Conservation (phyloP, 768 basidiomycete genomes). For the Trametes sanguinea region DNA sequence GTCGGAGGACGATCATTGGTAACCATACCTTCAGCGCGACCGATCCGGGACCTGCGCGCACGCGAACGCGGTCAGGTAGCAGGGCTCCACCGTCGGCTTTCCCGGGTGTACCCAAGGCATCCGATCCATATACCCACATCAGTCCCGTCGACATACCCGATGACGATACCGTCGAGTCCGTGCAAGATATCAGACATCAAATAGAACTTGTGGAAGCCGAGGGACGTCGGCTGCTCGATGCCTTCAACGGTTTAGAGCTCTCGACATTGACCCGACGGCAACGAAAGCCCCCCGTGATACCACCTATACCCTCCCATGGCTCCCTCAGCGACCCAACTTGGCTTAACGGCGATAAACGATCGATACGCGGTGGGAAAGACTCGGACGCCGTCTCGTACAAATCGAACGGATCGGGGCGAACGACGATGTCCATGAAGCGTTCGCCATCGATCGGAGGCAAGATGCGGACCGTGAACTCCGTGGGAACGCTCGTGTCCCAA, state of each 20-base stretch:
- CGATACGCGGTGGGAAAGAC: constrained; percentile 25
- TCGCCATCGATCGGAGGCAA: constrained; percentile 26
- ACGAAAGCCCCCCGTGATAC: constrained; percentile 37
- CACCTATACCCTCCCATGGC: constrained; percentile 25
- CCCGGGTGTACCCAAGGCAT: constrained; percentile 19
- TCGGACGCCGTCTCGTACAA: constrained; percentile 31
- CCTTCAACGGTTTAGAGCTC: constrained; percentile 78
- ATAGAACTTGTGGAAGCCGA: constrained; percentile 73
- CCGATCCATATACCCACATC: constrained; percentile 28
- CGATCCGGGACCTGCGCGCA: constrained; percentile 21
- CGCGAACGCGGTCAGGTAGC: constrained; percentile 29
- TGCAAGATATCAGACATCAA: constrained; percentile 63
- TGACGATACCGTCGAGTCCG: constrained; percentile 59
- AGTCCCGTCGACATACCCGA: constrained; percentile 44
- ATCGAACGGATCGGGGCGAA: constrained; percentile 28
- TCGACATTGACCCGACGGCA: constrained; percentile 58
- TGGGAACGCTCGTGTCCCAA: constrained; percentile 11
- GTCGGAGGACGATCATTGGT: constrained; percentile 14
- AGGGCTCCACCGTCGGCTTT: constrained; percentile 39
- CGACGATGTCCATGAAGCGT: constrained; percentile 26
- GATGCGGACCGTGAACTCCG: constrained; percentile 10
- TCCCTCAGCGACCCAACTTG: constrained; percentile 20
- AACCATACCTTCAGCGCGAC: constrained; percentile 18
- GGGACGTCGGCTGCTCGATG: constrained; percentile 68
- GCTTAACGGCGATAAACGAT: constrained; percentile 13